Conservation (phyloP, 2,329 filamentous ascomycete species). For the Nemania sp. region DNA sequence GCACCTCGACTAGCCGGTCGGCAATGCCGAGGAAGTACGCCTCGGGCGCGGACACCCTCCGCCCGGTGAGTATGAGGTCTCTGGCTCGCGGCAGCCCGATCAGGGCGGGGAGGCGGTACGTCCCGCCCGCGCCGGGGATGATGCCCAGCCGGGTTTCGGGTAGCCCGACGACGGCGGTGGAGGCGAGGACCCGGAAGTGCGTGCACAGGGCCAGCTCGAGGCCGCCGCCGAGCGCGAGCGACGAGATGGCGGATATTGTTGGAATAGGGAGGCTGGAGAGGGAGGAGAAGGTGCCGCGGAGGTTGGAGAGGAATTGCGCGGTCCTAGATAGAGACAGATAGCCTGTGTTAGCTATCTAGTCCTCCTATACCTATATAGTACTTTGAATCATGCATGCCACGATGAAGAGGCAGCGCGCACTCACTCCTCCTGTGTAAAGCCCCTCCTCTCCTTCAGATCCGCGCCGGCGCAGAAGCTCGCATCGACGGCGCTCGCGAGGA, state of each 20-base stretch:
- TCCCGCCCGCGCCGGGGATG: conserved; percentile 93
- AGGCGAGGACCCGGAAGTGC: conserved; percentile 87
- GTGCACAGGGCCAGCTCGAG: conserved; percentile 93
- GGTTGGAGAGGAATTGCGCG: conserved; percentile 77
- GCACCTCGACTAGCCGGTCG: conserved; percentile 87
- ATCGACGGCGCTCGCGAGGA: conserved; percentile 88
- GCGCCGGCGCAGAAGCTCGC: conserved; percentile 93
- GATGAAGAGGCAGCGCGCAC: conserved; percentile 45
- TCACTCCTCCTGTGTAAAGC: conserved; percentile 83
- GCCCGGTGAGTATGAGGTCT: conserved; percentile 89
- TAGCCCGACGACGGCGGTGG: conserved; percentile 78
- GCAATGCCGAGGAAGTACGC: conserved; percentile 92
- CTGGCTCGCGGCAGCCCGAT: conserved; percentile 86
- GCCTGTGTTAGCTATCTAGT: not conserved
- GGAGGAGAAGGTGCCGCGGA: conserved; percentile 80
- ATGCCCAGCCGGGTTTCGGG: conserved; percentile 95
- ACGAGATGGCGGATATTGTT: conserved; percentile 88
- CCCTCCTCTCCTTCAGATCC: conserved; percentile 87
- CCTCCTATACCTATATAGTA: too few relatives aligned
- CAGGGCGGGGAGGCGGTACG: conserved; percentile 83
- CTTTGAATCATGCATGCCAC: not conserved
- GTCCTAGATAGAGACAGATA: conserved; percentile 68
- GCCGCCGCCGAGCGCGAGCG: conserved; percentile 89
- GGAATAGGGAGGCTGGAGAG: conserved; percentile 85
- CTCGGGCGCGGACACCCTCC: conserved; percentile 84